These are phyloP conservation scores for Geotrichum bryndzae DNA, from an alignment of 1,139 yeast genomes.

Conservation along the genomic window DNA sequence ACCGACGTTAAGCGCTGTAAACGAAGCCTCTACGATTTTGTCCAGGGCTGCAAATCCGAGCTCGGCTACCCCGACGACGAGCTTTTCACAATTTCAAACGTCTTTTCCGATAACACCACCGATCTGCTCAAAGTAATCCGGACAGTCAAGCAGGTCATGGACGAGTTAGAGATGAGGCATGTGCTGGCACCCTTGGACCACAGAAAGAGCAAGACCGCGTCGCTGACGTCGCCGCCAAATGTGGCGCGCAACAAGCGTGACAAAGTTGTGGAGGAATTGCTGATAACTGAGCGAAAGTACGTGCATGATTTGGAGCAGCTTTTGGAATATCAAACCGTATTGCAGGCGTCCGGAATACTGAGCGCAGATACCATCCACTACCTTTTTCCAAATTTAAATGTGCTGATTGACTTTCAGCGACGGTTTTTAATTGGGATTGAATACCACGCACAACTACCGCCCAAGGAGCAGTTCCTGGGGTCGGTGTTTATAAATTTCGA, in stretches of 20 bases:
- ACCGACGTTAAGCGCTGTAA: conserved; percentile 76
- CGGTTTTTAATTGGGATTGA: conserved; percentile 82
- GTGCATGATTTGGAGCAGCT: conserved; percentile 83
- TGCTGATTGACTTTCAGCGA: conserved; percentile 86
- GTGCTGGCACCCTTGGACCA: conserved; percentile 17
- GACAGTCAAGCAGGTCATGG: conserved; percentile 61
- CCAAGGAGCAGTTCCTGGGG: conserved; percentile 77
- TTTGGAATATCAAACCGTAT: conserved; percentile 59
- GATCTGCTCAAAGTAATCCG: conserved; percentile 60
- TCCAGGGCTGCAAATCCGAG: conserved; percentile 76
- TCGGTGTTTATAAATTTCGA: conserved; percentile 72
- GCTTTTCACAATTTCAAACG: conserved; percentile 84
- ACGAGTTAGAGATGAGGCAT: conserved; percentile 31
- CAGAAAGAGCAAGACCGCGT: conserved; percentile 16
- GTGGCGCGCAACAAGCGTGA: conserved; percentile 41
- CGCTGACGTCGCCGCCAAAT: conserved; percentile 7
- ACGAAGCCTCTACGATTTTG: conserved; percentile 83
- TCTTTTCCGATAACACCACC: conserved; percentile 74
- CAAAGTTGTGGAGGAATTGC: conserved; percentile 74
- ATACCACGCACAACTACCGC: conserved; percentile 72
- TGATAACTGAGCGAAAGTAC: conserved; percentile 85
- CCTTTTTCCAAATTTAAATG: conserved; percentile 80
- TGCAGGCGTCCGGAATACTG: conserved; percentile 58
- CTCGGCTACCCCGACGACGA: conserved; percentile 72
- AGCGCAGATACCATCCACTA: conserved; percentile 75